Percentiles rank a stretch among this genome's conserved stretches.
phyloP scores from a whole-genome alignment of 2,329 filamentous ascomycete species.

The Rutstroemia sp. region DNA sequence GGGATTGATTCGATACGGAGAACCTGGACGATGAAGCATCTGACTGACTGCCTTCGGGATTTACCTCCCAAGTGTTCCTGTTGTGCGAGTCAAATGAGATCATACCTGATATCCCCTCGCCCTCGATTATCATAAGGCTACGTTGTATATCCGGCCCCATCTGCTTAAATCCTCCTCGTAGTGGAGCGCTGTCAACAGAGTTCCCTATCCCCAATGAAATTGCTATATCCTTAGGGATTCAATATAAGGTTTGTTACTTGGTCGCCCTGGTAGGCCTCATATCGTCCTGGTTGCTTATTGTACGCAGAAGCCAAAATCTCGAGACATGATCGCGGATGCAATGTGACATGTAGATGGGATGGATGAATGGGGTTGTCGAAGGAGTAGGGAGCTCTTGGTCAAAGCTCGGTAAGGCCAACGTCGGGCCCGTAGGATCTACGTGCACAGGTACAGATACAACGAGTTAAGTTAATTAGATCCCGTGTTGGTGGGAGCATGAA shows the following conservation, averaged over 20 bases:
- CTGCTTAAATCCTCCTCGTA: not conserved
- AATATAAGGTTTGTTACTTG: not conserved
- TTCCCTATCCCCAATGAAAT: not conserved
- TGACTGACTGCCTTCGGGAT: too few relatives aligned
- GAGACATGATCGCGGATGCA: not conserved
- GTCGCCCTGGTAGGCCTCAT: not conserved
- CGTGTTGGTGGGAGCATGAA: not conserved
- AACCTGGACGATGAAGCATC: too few relatives aligned
- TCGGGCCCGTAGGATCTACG: not conserved
- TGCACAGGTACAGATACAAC: not conserved
- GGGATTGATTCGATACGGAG: too few relatives aligned
- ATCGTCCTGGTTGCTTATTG: not conserved
- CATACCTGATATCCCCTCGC: too few relatives aligned
- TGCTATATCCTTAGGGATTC: not conserved
- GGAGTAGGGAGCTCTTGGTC: not conserved
- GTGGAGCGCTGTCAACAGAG: not conserved
- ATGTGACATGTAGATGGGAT: not conserved
- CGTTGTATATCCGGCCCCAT: not conserved
- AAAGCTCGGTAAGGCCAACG: not conserved
- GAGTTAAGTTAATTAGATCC: not conserved
- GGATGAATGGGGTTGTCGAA: not conserved
- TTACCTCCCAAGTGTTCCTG: too few relatives aligned
- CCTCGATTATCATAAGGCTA: not conserved
- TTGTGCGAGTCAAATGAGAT: too few relatives aligned
- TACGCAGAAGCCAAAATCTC: too few relatives aligned